Evolutionary conservation across 2,329 filamentous ascomycete genomes (phyloP).

Genomic region (Paraphaeosphaeria sporulosa): DNA sequence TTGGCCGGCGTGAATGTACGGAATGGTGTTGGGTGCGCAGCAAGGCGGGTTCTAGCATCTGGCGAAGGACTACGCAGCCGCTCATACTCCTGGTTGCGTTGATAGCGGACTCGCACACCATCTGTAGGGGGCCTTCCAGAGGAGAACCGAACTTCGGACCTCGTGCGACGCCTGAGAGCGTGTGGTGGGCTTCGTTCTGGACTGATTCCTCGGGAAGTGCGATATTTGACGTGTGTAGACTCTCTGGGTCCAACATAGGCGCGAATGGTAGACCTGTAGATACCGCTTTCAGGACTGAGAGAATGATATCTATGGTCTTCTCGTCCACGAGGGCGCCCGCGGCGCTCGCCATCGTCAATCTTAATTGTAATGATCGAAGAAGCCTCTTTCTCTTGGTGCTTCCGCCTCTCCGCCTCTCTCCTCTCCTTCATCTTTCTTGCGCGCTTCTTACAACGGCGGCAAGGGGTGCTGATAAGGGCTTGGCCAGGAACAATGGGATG

Average conservation of each 20-base stretch:
- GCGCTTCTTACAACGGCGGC: conserved; percentile 43
- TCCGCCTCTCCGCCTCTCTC: conserved; percentile 18
- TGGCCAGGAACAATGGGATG: conserved; percentile 46
- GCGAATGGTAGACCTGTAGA: conserved; percentile 29
- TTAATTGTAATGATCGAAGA: conserved; percentile 29
- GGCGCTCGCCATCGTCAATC: conserved; percentile 25
- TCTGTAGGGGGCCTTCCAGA: conserved; percentile 31
- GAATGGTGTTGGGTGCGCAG: conserved; percentile 35
- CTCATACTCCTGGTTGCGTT: conserved; percentile 29
- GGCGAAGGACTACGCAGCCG: conserved; percentile 25
- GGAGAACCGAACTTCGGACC: conserved; percentile 21
- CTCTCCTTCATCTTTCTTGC: conserved; percentile 18
- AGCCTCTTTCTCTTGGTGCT: conserved; percentile 26
- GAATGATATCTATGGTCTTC: conserved; percentile 27
- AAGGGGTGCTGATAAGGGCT: conserved; percentile 31
- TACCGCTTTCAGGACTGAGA: conserved; percentile 24
- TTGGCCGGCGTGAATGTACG: conserved; percentile 25
- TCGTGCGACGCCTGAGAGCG: conserved; percentile 17
- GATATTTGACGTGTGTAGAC: background rate
- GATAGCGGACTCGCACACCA: conserved; percentile 15
- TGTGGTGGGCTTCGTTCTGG: conserved; percentile 17
- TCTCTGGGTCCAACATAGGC: conserved; percentile 29
- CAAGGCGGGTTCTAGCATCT: conserved; percentile 33
- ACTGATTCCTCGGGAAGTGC: conserved; percentile 29
- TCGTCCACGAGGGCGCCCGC: conserved; percentile 34